Base-by-base conservation (phyloP, 805 yeast species). In the Blastobotrys attinorum region DNA sequence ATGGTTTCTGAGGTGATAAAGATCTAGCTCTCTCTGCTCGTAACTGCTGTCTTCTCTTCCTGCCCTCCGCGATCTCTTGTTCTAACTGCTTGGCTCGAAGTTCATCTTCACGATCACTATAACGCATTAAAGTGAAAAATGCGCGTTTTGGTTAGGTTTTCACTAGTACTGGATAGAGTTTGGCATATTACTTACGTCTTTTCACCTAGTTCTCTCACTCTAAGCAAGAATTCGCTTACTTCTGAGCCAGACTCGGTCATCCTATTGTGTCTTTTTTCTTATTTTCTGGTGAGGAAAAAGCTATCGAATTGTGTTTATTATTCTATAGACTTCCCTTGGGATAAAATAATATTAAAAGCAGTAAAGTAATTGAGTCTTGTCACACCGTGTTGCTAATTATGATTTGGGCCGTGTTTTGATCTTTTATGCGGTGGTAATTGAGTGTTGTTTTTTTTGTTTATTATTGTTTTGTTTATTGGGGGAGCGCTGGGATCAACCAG, bases 141-240 rank as follows among this genome's bases (percentile, higher is more conserved):
- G n/a, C n/a, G n/a, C n/a, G n/a, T n/a, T n/a, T n/a, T n/a, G n/a
- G n/a, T n/a, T n/a, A n/a, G n/a, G n/a, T n/a, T n/a, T n/a, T n/a
- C n/a, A n/a, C n/a, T n/a, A n/a, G n/a, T n/a, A n/a, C n/a, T n/a
- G n/a, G n/a, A 37, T 5, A 37, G 39, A 22, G 17, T 17, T 16
- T 15, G 5, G 20, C 15, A 32, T 39, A 15, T 16, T 8, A 51
- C 58, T 43, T 47, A 54, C 57, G 57, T 57, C 37, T 57, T 57
- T 45, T 56, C 60, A 7, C 55, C 62, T 13, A 58, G 47, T 43
- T 58, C 60, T 25, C 54, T 51, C 27, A 58, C 49, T 22, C 61
- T 51, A 21, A 46, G 39, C 31, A 58, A 48, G 45, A 58, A 58
- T 34, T 55, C 62, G 40, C 39, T 52, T 20, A 58, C 61, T 6